Conservation (phyloP, 441 rosid genomes). For the Brassica balearica region DNA sequence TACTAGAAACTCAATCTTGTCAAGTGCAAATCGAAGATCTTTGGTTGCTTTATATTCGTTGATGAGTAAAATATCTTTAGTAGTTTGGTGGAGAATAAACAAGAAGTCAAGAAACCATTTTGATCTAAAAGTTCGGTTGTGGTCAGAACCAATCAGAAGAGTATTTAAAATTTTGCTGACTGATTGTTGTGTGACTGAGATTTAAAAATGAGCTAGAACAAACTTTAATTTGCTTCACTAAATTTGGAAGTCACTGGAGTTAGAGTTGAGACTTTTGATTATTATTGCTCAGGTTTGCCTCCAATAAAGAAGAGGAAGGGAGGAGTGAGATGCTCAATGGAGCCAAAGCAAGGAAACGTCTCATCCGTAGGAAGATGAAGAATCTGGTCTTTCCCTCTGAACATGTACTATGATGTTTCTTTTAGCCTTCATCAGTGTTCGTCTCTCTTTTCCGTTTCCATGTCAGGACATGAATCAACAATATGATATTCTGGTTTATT, state of each 20-base stretch:
- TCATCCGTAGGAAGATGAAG: constrained; percentile 64
- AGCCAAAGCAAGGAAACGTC: constrained; percentile 40
- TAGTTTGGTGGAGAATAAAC: constrained; percentile 9
- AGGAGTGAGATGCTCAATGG: constrained; percentile 65
- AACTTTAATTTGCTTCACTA: background rate
- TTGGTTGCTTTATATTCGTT: constrained; percentile 9
- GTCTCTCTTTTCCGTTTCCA: constrained; percentile 8
- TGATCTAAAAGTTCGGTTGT: constrained; percentile 1
- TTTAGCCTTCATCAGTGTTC: constrained; percentile 24
- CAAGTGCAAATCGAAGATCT: background rate
- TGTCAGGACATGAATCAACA: constrained; percentile 38
- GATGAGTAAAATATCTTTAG: background rate
- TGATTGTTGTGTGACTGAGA: background rate
- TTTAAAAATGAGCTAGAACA: background rate
- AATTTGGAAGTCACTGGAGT: background rate
- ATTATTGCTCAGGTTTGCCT: constrained; percentile 62
- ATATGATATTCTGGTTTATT: constrained; percentile 35
- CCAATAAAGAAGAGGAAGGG: constrained; percentile 53
- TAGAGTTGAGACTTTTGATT: background rate
- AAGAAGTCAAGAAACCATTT: constrained; percentile 7
- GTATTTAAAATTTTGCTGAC: background rate
- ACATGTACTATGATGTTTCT: constrained; percentile 10
- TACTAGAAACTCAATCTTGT: background rate
- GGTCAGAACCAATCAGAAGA: constrained; percentile 1
- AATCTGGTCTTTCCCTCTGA: constrained; percentile 85